Evolutionary conservation across 306 rosid species (phyloP).

Genomic region (Cucurbita pepo): DNA sequence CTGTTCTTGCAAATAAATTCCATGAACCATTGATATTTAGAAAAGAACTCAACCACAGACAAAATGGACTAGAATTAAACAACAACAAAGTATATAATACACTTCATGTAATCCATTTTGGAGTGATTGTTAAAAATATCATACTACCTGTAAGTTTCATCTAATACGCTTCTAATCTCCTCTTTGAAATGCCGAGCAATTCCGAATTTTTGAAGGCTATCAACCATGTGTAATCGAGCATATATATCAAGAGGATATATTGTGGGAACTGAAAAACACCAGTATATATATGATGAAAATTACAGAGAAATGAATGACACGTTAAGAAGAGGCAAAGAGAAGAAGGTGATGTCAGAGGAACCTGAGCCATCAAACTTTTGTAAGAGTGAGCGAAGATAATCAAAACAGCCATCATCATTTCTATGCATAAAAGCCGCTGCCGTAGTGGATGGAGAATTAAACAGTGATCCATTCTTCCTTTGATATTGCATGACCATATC

Average conservation of each 20-base stretch:
- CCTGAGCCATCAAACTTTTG: conserved; percentile 61
- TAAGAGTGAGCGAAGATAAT: conserved; percentile 35
- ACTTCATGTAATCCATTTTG: not conserved
- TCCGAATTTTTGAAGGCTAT: conserved; percentile 62
- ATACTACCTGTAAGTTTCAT: conserved; percentile 57
- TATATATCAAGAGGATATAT: conserved; percentile 55
- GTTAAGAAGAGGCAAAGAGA: not conserved
- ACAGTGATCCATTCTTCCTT: conserved; percentile 72
- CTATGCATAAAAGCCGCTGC: conserved; percentile 48
- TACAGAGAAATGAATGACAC: conserved; percentile 1
- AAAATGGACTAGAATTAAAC: not conserved
- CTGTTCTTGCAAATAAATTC: conserved; percentile 19
- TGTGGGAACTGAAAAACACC: conserved; percentile 45
- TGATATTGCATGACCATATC: conserved; percentile 52
- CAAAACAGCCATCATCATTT: conserved; percentile 49
- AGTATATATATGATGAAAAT: not conserved
- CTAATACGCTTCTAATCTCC: conserved; percentile 49
- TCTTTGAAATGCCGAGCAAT: conserved; percentile 48
- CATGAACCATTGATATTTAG: not conserved
- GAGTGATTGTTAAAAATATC: not conserved
- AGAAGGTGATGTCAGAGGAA: conserved; percentile 9
- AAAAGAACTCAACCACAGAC: not conserved
- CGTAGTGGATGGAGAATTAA: conserved; percentile 71
- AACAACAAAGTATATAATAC: not conserved
- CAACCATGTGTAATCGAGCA: conserved; percentile 57